phyloP scores from a whole-genome alignment of 1,139 yeast species.

The Saccharomyces hybrid region DNA sequence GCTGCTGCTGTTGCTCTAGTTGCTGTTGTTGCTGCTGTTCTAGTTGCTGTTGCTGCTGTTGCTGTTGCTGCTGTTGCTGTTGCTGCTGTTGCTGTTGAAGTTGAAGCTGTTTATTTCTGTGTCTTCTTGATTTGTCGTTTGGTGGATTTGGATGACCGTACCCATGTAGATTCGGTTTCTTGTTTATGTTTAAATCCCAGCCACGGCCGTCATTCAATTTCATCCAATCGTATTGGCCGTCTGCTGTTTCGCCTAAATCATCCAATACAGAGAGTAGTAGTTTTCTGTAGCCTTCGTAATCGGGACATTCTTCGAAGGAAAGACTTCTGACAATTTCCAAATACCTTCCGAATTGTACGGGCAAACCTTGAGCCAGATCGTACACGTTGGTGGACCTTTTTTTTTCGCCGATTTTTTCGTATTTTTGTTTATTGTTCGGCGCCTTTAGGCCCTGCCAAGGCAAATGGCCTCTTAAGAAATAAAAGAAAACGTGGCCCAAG shows the following conservation, averaged over 20 bases:
- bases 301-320: constrained; percentile 72
- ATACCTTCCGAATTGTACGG: constrained; percentile 72
- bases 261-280: constrained; percentile 56
- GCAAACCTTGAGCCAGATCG: constrained; percentile 62
- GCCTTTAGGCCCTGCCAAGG: constrained; percentile 99
- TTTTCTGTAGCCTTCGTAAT: constrained; percentile 64
- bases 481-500: constrained; percentile 89
- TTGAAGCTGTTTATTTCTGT: constrained; percentile 27
- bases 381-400: constrained; percentile 63
- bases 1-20: background rate
- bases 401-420: constrained; percentile 75
- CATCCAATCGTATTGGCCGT: constrained; percentile 82
- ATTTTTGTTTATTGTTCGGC: constrained; percentile 73
- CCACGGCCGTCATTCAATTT: constrained; percentile 72
- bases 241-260: constrained; percentile 48
- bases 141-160: constrained; percentile 66
- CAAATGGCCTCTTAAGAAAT: constrained; percentile 88
- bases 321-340: constrained; percentile 62
- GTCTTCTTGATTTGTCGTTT: constrained; percentile 36
- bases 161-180: constrained; percentile 75
- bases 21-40: too few relatives aligned
- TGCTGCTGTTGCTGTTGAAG: constrained; percentile 7
- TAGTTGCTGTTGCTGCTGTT: too few relatives aligned
- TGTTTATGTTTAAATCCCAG: constrained; percentile 72
- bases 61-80: too few relatives aligned